Base-by-base conservation (phyloP, 2,329 filamentous ascomycete genomes). In the Eutypa lata region DNA sequence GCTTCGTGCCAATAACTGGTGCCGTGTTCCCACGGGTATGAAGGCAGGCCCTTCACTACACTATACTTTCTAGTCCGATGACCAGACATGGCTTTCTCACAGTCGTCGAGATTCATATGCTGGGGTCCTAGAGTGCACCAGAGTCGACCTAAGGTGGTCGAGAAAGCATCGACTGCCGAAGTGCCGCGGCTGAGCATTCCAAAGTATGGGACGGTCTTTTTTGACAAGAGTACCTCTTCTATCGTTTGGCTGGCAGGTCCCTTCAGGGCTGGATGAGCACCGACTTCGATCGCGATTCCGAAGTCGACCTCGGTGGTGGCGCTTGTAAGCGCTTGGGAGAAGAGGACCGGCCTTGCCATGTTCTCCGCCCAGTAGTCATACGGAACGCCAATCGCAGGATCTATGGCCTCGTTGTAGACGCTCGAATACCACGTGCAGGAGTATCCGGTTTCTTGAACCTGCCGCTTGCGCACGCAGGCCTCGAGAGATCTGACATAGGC, bases 201-300 rank as follows among this genome's bases (percentile, higher is more conserved):
- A 6, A n/a, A 10, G 16, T 40, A 40, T 18, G 37, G 37, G 16
- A 40, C 16, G n/a, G 46, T 8, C 35, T 54, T 16, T 21, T 48
- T 28, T 6, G 43, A n/a, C 59, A 57, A 60, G 8, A 55, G 22
- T n/a, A n/a, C n/a, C n/a, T n/a, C n/a, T n/a, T n/a, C n/a, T n/a
- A n/a, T n/a, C n/a, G n/a, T n/a, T n/a, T n/a, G n/a, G n/a, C n/a
- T n/a, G n/a, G n/a, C 28, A 24, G 58, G 57, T 1, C 63, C 66
- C 53, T 71, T 68, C 2, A 73, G 60, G 18, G 71, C 68, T 4
- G 71, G 66, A 55, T 61, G 71, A 6, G 71, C 66, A 1, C 72
- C 72, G 11, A 73, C 44, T 50, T 74, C 72, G 2, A 73, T 45
- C 5, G 59, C 58, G 0, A 67, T 46, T 35, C 69, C 61, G 35